Evolutionary conservation across 164 flowering plant species (phyloP), one percentile per base, ranked within the genome.

Genomic region (Chimonanthus salicifolius): DNA sequence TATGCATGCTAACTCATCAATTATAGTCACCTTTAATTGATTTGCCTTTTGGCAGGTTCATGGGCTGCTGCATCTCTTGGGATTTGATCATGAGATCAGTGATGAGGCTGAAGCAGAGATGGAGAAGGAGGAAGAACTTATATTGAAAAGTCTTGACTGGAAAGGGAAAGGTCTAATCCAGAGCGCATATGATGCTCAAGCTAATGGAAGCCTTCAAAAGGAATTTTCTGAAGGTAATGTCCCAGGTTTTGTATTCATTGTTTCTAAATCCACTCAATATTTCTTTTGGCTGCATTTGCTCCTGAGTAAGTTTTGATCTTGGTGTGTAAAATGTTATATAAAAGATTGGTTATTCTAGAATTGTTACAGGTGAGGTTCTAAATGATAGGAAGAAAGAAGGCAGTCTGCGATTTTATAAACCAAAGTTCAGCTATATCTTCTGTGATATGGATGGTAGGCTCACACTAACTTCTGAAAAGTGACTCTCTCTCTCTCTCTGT

Each of bases 361-460:
- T 11, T 80, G 83, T 82, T 71, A 82, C 84, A 81, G 81, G 79
- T 79, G 80, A 83, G 18, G 71, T 80, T 77, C 77, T 78, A 78
- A 85, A 87, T 83, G 94, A 83, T 87, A 88, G 91, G 88, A 93
- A 86, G 78, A 88, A 79, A 86, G 94, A 89, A 84, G 89, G 98
- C 77, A 88, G 87, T 76, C 88, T 93, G 49, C 88, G 93, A 47
- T 90, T 93, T 81, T 90, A 91, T 77, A 87, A 78, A 74, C 98
- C 98, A 70, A 95, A 90, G 76, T 95, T 86, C 85, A 85, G 74
- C 68, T 90, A 88, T 74, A 90, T 95, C 80, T 92, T 95, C 85
- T 94, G 95, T 69, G 98, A 95, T 78, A 88, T 95, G 98, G 99
- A 95, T 89, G 99, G 99, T 95, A 81, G 87, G 93, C 50, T 68